These are phyloP conservation scores for Russula ochroleuca DNA, from an alignment of 768 basidiomycete genomes.

Conservation along the genomic window DNA sequence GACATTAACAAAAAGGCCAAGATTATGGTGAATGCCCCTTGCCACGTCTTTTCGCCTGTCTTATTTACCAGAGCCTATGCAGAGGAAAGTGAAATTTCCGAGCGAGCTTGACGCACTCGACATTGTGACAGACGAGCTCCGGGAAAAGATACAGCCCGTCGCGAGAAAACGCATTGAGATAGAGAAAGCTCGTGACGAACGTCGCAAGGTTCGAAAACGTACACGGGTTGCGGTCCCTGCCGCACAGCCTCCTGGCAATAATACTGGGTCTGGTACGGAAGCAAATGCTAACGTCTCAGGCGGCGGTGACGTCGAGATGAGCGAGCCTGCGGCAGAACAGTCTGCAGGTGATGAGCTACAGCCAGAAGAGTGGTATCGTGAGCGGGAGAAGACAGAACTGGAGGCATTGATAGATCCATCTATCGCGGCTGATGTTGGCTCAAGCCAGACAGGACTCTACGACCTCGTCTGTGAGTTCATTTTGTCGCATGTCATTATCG, in stretches of 20 bases:
- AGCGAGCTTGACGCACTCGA: slow-evolving; percentile 84
- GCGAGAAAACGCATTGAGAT: slow-evolving; percentile 70
- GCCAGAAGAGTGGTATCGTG: slow-evolving; percentile 60
- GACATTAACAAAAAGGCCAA: slow-evolving; percentile 95
- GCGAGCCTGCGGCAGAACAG: slow-evolving; percentile 35
- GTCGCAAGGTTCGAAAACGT: slow-evolving; percentile 75
- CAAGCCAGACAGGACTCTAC: slow-evolving; percentile 78
- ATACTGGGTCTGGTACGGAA: background rate
- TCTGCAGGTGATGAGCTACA: slow-evolving; percentile 45
- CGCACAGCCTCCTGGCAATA: slow-evolving; percentile 26
- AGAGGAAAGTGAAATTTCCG: slow-evolving; percentile 92
- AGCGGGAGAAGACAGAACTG: slow-evolving; percentile 62
- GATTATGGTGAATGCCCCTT: slow-evolving; percentile 68
- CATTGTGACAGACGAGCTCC: slow-evolving; percentile 74
- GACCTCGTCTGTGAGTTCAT: slow-evolving; percentile 76
- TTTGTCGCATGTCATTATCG: slow-evolving; percentile 12
- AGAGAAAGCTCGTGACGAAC: slow-evolving; percentile 78
- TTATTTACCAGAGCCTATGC: slow-evolving; percentile 1
- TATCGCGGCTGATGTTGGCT: slow-evolving; percentile 63
- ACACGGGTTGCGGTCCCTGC: slow-evolving; percentile 47
- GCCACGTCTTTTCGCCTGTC: background rate
- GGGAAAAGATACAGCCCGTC: slow-evolving; percentile 65
- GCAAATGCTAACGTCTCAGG: slow-evolving; percentile 8
- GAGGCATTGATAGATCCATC: slow-evolving; percentile 58
- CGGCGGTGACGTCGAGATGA: slow-evolving; percentile 46